These are phyloP conservation scores for Carex myosuroides DNA, from an alignment of 176 grass and related monocot genomes.

Conservation along the genomic window DNA sequence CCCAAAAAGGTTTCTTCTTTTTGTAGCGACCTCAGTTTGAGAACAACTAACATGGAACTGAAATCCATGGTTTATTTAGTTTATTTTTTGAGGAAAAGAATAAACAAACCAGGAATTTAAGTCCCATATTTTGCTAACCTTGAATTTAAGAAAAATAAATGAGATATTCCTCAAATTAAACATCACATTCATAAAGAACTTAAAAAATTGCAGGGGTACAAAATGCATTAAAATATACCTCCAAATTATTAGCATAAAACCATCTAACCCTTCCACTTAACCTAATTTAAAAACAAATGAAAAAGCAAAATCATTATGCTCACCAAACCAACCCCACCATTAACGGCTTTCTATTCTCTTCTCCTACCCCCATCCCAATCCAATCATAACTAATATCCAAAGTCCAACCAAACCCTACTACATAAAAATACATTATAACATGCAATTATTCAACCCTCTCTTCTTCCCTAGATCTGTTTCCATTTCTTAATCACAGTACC, in stretches of 20 bases:
- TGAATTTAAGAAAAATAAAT: background rate
- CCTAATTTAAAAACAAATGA: background rate
- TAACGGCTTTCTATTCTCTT: background rate
- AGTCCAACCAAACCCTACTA: background rate
- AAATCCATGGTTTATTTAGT: background rate
- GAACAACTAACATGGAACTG: background rate
- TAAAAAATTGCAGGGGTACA: background rate
- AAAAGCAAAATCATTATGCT: slow-evolving; percentile 11
- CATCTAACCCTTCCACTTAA: background rate
- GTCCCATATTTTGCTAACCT: background rate
- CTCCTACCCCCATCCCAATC: slow-evolving; percentile 6
- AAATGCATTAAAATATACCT: background rate
- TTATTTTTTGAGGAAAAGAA: background rate
- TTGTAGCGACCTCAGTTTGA: background rate
- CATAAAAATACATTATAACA: slow-evolving; percentile 15
- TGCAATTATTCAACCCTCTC: slow-evolving; percentile 20
- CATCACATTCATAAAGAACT: background rate
- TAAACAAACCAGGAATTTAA: background rate
- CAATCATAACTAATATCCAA: slow-evolving; percentile 7
- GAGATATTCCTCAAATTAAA: background rate
- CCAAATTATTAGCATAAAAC: background rate
- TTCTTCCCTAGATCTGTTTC: slow-evolving; percentile 2
- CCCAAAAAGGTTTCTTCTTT: background rate
- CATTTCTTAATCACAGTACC: background rate
- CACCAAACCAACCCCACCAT: slow-evolving; percentile 8